These are phyloP conservation scores for Mucor circinelloides DNA, from an alignment of 371 early-diverging fungal species.

Conservation along the genomic window DNA sequence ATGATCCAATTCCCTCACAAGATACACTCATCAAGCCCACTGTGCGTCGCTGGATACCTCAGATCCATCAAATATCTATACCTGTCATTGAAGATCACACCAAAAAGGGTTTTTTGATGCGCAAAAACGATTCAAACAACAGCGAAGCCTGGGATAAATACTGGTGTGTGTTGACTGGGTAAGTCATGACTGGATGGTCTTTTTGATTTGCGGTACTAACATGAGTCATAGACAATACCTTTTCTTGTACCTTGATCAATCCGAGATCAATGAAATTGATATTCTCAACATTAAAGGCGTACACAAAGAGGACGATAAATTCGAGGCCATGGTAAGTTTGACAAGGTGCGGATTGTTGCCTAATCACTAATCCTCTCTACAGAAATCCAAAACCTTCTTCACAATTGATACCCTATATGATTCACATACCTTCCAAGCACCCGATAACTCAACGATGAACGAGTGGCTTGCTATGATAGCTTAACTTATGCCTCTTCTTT, in stretches of 20 bases:
- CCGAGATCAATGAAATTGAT: constrained; percentile 23
- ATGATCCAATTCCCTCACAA: not conserved
- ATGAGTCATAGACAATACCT: constrained; percentile 18
- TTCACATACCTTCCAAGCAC: constrained; percentile 28
- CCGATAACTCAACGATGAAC: constrained; percentile 16
- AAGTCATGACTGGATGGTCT: not conserved
- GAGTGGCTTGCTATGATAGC: constrained; percentile 25
- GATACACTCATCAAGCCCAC: not conserved
- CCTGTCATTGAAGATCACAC: constrained; percentile 4
- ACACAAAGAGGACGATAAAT: constrained; percentile 16
- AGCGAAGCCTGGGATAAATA: constrained; percentile 20
- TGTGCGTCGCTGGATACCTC: constrained; percentile 18
- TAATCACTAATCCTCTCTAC: not conserved
- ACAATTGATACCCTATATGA: constrained; percentile 31
- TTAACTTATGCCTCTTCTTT: not conserved
- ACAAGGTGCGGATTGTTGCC: not conserved
- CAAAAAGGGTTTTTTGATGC: constrained; percentile 20
- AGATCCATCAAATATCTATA: constrained; percentile 19
- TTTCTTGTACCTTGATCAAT: constrained; percentile 31
- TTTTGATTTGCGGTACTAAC: not conserved
- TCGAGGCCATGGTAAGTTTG: constrained; percentile 16
- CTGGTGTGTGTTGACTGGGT: constrained; percentile 31
- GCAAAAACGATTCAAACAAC: constrained; percentile 15
- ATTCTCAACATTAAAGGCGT: constrained; percentile 27
- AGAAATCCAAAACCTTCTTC: constrained; percentile 26